Percentiles rank a stretch among this genome's conserved stretches.
These are phyloP conservation scores for Fusarium globosum DNA, from an alignment of 2,329 filamentous ascomycete species.

Conservation along the genomic window DNA sequence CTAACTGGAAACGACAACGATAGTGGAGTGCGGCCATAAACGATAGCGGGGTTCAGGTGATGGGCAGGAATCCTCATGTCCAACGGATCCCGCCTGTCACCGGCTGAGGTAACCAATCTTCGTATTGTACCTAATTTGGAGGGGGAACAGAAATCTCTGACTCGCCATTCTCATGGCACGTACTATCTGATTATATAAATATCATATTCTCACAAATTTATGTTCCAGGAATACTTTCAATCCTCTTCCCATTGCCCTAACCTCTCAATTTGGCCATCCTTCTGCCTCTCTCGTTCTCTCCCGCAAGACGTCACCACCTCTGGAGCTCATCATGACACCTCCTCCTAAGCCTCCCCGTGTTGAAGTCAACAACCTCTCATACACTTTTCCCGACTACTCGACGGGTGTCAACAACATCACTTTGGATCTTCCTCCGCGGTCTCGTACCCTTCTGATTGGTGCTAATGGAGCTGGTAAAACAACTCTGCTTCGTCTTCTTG, in stretches of 20 bases:
- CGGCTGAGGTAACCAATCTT: slow-evolving; percentile 13
- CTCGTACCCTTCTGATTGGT: slow-evolving; percentile 90
- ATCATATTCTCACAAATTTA: neutral
- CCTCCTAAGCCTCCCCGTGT: slow-evolving; percentile 67
- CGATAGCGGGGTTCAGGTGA: slow-evolving; percentile 27
- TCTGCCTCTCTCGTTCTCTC: neutral
- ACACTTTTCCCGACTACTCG: slow-evolving; percentile 87
- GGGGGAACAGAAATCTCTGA: slow-evolving; percentile 31
- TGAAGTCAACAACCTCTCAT: slow-evolving; percentile 79
- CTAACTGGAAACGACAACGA: neutral
- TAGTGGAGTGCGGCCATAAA: neutral
- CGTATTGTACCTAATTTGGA: neutral
- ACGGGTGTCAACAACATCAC: slow-evolving; percentile 80
- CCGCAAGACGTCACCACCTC: slow-evolving; percentile 8
- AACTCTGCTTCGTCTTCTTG: slow-evolving; percentile 91
- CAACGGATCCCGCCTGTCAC: slow-evolving; percentile 40
- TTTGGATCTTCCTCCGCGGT: slow-evolving; percentile 82
- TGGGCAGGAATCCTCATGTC: neutral
- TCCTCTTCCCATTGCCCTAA: neutral
- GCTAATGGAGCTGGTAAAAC: slow-evolving; percentile 98
- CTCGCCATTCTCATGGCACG: slow-evolving; percentile 6
- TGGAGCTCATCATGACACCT: slow-evolving; percentile 43
- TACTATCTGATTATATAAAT: neutral
- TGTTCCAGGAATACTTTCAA: neutral
- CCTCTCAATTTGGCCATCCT: neutral